phyloP scores from a whole-genome alignment of 768 basidiomycete species.

The Kwoniella europaea region DNA sequence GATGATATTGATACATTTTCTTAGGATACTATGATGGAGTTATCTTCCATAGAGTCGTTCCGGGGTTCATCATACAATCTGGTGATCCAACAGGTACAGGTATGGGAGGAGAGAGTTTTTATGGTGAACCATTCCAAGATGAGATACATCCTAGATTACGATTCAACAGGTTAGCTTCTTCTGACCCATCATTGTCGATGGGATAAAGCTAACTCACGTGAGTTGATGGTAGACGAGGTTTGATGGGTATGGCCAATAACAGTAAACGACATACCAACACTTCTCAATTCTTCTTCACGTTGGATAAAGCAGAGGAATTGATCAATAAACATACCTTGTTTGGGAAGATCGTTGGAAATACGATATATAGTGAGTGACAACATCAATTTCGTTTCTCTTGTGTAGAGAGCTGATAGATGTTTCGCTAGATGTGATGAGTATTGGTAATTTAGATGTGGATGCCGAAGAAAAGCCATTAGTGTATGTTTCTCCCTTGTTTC shows the following conservation, averaged over 20 bases:
- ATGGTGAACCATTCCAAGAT: slow-evolving; percentile 92
- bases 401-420: not conserved
- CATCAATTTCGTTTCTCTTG: too few relatives aligned
- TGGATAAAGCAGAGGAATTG: slow-evolving; percentile 89
- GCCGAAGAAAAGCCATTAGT: slow-evolving; percentile 50
- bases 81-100: slow-evolving; percentile 93
- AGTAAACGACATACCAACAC: slow-evolving; percentile 86
- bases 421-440: slow-evolving; percentile 81
- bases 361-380: slow-evolving; percentile 51
- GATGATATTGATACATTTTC: not conserved
- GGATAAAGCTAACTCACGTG: too few relatives aligned
- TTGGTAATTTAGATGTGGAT: slow-evolving; percentile 72
- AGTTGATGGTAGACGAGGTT: slow-evolving; percentile 82
- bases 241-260: slow-evolving; percentile 92
- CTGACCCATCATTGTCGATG: not conserved
- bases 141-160: slow-evolving; percentile 91
- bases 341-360: slow-evolving; percentile 65
- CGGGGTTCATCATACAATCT: slow-evolving; percentile 90
- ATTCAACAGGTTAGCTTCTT: slow-evolving; percentile 61
- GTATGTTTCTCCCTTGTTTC: slow-evolving; percentile 63
- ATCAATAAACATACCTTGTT: slow-evolving; percentile 95
- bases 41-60: slow-evolving; percentile 92
- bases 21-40: slow-evolving; percentile 94
- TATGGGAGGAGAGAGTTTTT: slow-evolving; percentile 90
- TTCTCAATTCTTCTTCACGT: slow-evolving; percentile 93